These are phyloP conservation scores for Leptomonas pyrrhocoris DNA, from an alignment of 208 protist species.

Conservation along the genomic window DNA sequence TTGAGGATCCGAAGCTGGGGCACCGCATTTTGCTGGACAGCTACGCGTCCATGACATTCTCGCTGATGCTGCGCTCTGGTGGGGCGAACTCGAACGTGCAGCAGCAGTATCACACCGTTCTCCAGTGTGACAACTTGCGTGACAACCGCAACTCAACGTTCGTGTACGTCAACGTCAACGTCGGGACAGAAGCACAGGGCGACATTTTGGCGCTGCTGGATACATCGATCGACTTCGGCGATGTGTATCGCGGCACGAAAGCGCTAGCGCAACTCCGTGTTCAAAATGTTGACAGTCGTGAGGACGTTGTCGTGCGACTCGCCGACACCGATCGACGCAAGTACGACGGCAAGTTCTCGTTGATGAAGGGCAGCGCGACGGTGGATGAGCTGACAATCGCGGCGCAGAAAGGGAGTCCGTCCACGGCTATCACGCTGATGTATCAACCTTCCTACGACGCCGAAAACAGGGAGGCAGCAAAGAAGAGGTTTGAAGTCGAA, in stretches of 20 bases:
- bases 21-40: constrained; percentile 63
- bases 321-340: constrained; percentile 46
- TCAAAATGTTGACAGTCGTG: constrained; percentile 51
- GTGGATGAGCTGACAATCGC: constrained; percentile 67
- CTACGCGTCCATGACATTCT: constrained; percentile 78
- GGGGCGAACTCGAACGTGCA: constrained; percentile 23
- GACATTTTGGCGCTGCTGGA: constrained; percentile 63
- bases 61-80: constrained; percentile 68
- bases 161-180: constrained; percentile 75
- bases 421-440: constrained; percentile 41
- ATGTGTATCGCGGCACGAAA: constrained; percentile 76
- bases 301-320: constrained; percentile 61
- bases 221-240: constrained; percentile 74
- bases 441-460: constrained; percentile 64
- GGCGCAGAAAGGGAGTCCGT: constrained; percentile 47
- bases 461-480: constrained; percentile 56
- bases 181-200: constrained; percentile 63
- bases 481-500: constrained; percentile 80
- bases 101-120: constrained; percentile 55
- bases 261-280: constrained; percentile 45
- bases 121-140: constrained; percentile 87
- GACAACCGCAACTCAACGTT: constrained; percentile 66
- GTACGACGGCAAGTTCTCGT: constrained; percentile 56
- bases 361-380: constrained; percentile 45
- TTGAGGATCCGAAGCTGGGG: constrained; percentile 78